Base-by-base conservation (phyloP, 148 eudicot species). In the Vaccinium darrowii region DNA sequence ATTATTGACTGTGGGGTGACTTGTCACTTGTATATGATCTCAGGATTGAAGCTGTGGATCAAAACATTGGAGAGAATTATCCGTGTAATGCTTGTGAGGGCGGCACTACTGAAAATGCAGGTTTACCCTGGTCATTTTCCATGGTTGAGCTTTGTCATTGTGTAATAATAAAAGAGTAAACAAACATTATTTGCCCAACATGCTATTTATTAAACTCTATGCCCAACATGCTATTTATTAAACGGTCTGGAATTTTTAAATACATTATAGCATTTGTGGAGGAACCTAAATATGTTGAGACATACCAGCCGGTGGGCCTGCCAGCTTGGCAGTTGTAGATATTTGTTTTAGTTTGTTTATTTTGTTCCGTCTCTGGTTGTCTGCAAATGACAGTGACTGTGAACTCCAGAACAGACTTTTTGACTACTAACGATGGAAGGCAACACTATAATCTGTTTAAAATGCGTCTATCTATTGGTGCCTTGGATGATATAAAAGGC, bases 31-130 rank as follows among this genome's bases (percentile, higher is more conserved):
- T 54, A 73, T 71, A 57, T n/a, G 33, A 62, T 80, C 51, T 12
- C 82, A 88, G 90, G 83, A 57, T 58, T 7, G 72, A 88, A 67
- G 83, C 76, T 36, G 53, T 51, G 60, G 49, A 52, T 56, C 67
- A 81, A 71, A 81, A 73, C 65, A 76, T 25, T 16, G 63, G 58
- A 76, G 81, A 78, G 51, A 84, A 36, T 81, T 76, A 75, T 76
- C 84, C 80, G 14, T 8, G 84, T 53, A 74, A 67, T 63, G 83
- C 80, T 78, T 81, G 69, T 86, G 80, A 60, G 50, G 62, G 21
- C 60, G 51, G 58, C 60, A 80, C 63, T 74, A 69, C 71, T 33
- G 81, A 76, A 83, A 83, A 71, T 83, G 25, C 84, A 88, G 84
- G 87, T 85, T 58, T 15, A 50, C 80, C 78, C 60, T 79, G 43